A percentile compares a stretch with the other conserved stretches of the same genome.
These are phyloP conservation scores for Rossbeevera mucosa DNA, from an alignment of 768 basidiomycete species.

Conservation along the genomic window DNA sequence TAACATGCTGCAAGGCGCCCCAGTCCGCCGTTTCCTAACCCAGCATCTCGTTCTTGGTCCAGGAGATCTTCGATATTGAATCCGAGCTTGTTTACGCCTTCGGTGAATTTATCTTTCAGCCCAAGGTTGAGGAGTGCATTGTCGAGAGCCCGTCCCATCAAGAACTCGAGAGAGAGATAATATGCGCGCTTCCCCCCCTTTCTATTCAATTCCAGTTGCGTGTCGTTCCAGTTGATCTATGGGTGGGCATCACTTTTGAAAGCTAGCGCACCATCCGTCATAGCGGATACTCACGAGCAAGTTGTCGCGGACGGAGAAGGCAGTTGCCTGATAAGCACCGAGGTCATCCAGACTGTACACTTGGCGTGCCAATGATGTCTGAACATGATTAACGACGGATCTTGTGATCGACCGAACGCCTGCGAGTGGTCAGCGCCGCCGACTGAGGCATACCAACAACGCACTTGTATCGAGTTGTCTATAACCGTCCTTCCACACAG, in stretches of 20 bases:
- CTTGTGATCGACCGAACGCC: constrained; percentile 61
- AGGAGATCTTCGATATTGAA: constrained; percentile 87
- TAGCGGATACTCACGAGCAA: constrained; percentile 54
- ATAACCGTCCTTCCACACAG: constrained; percentile 62
- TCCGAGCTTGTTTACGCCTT: constrained; percentile 71
- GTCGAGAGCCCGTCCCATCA: constrained; percentile 79
- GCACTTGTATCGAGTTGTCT: constrained; percentile 55
- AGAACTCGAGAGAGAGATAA: constrained; percentile 92
- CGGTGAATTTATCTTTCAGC: constrained; percentile 68
- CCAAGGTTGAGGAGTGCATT: constrained; percentile 86
- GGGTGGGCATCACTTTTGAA: neutral
- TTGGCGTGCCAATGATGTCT: constrained; percentile 87
- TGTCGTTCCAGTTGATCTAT: constrained; percentile 82
- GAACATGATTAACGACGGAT: constrained; percentile 78
- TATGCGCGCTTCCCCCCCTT: constrained; percentile 88
- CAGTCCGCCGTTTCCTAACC: constrained; percentile 90
- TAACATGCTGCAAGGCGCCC: constrained; percentile 98
- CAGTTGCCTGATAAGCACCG: constrained; percentile 89
- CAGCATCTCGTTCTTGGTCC: constrained; percentile 89
- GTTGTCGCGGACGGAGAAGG: constrained; percentile 83
- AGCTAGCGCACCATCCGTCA: neutral
- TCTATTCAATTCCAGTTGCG: constrained; percentile 70
- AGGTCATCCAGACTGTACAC: constrained; percentile 83
- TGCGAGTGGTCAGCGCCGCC: constrained; percentile 25
- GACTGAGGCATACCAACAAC: constrained; percentile 5